Conservation (phyloP, 2,329 filamentous ascomycete species). For the Fusarium neocosmosporiellum region DNA sequence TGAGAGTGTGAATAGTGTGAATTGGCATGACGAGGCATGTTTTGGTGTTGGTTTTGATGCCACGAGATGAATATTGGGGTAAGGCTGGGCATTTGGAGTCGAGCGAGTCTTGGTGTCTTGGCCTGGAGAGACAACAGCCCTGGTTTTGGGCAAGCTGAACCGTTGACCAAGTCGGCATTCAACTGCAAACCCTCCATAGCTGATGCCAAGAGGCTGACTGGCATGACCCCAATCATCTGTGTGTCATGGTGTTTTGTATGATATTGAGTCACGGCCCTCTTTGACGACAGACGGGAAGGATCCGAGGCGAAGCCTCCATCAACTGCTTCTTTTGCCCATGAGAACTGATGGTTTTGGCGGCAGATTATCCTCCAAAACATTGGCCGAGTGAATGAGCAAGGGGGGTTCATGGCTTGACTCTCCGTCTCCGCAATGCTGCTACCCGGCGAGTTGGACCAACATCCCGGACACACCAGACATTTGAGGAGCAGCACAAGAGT, state of each 20-base stretch:
- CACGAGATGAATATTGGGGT: not conserved
- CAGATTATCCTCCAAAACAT: not conserved
- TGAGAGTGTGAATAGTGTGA: conserved; percentile 16
- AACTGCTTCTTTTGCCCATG: conserved; percentile 2
- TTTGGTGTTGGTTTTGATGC: conserved; percentile 11
- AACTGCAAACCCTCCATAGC: not conserved
- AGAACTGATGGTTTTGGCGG: not conserved
- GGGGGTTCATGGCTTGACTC: conserved; percentile 10
- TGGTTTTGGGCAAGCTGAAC: not conserved
- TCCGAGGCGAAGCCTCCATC: not conserved
- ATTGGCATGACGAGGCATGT: conserved; percentile 13
- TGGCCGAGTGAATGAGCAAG: conserved; percentile 6
- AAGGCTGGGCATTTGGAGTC: conserved; percentile 3
- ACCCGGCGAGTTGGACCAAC: conserved; percentile 14
- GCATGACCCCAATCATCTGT: not conserved
- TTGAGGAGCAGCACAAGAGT: conserved; percentile 26
- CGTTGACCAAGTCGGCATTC: not conserved
- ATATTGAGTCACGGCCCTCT: not conserved
- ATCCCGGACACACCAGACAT: not conserved
- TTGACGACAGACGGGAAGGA: not conserved
- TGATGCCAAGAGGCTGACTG: conserved; percentile 6
- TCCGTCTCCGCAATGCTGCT: conserved; percentile 19
- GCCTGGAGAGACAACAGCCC: not conserved
- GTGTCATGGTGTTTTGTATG: not conserved
- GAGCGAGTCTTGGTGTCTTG: not conserved